Evolutionary conservation across 345 rosid genomes (phyloP), one percentile per base, ranked within the genome.

Genomic region (Capsella bursapastoris): DNA sequence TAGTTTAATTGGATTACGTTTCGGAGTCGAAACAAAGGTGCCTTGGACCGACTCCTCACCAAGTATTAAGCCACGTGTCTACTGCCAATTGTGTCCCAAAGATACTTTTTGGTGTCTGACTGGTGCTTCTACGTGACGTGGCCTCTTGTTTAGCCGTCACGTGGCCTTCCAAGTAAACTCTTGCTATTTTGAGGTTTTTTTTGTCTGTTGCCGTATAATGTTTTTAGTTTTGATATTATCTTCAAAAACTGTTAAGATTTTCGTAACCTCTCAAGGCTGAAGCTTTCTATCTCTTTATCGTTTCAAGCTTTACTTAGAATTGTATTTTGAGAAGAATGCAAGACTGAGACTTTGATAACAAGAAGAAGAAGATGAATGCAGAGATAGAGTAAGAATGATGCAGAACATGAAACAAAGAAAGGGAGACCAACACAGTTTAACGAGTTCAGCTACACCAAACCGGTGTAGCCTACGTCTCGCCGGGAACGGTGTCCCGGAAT

Each of bases 11-110:
- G 57, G 57, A 9, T 66, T 75, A 75, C 48, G 58, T 68, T 75
- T 52, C 57, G 69, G 14, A 66, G 34, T 74, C 41, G 0, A 57
- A 0, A 57, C 3, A 37, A 64, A 55, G 71, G 66, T 15, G 51
- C 63, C 34, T 66, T 43, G 31, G 69, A 68, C 74, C 74, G 79
- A 76, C 74, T 76, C 70, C 37, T 53, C 50, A 44, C 43, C 70
- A 1, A 22, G 11, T 34, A 7, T 14, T 25, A 27, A 10, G 64
- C 44, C 79, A 68, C 79, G 69, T 68, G 79, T 68, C 79, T 60
- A 5, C 57, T 75, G 50, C 70, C 69, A 61, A 61, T 68, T 75
- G 70, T 61, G 44, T 61, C 27, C 12, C 1, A 51, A 9, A 0
- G 2, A 59, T 50, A 67, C 61, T 66, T 66, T 74, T 66, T 32